A percentile compares a stretch with the other conserved stretches of the same genome.
Evolutionary conservation across 805 yeast genomes (phyloP).

Genomic region (Wickerhamiella siamensis): DNA sequence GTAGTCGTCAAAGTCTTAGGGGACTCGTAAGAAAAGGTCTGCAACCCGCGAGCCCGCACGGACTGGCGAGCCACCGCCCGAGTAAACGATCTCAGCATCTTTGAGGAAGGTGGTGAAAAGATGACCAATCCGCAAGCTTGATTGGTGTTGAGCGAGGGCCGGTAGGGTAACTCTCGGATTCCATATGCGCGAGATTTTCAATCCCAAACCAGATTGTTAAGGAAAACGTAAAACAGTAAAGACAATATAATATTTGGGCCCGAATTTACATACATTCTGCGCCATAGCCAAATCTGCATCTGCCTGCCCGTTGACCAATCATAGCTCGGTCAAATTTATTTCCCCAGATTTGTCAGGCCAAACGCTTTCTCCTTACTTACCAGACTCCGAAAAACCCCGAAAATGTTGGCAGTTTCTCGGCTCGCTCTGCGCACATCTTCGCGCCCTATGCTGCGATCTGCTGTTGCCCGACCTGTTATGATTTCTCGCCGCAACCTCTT

Average conservation of each 20-base stretch:
- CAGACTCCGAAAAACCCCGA: conserved; percentile 3
- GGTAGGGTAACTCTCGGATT: not conserved
- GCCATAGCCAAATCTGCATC: too few species aligned
- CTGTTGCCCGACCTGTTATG: not conserved
- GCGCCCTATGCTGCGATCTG: not conserved
- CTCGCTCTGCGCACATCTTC: not conserved
- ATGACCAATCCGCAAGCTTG: conserved; percentile 1
- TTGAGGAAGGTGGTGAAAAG: conserved; percentile 4
- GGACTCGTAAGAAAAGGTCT: conserved; percentile 16
- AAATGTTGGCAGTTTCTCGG: conserved; percentile 9
- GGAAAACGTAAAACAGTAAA: too few species aligned
- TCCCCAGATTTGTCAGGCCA: conserved; percentile 3
- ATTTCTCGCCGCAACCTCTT: conserved; percentile 12
- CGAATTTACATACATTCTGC: too few species aligned
- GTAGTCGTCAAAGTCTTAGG: conserved; percentile 53
- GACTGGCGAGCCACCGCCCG: conserved; percentile 9
- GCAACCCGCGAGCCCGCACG: conserved; percentile 13
- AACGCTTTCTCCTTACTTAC: conserved; percentile 8
- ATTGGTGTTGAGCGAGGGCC: not conserved
- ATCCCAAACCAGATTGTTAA: too few species aligned
- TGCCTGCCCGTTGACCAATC: not conserved
- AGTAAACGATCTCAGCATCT: conserved; percentile 13
- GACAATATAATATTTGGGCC: too few species aligned
- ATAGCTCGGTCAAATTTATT: not conserved
- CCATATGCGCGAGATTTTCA: too few species aligned